A percentile compares a stretch with the other conserved stretches of the same genome.
Conservation (phyloP, 2,329 filamentous ascomycete species). For the Pseudogymnoascus sp. region DNA sequence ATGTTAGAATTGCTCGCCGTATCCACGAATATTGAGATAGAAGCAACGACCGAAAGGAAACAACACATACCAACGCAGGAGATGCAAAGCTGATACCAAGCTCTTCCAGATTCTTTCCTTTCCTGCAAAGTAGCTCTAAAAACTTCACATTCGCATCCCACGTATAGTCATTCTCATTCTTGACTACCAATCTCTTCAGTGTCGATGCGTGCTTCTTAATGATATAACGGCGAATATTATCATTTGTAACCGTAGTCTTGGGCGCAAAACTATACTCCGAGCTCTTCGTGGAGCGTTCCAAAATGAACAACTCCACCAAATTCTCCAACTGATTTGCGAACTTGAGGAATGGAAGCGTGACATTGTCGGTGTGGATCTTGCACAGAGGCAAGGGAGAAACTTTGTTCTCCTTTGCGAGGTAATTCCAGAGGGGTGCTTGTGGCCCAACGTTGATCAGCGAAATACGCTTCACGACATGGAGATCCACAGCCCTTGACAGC, state of each 20-base stretch:
- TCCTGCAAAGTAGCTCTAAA: conserved; percentile 44
- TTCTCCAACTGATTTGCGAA: conserved; percentile 44
- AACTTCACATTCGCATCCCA: conserved; percentile 54
- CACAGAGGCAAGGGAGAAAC: conserved; percentile 42
- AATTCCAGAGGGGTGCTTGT: conserved; percentile 51
- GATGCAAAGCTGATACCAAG: conserved; percentile 45
- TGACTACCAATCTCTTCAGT: conserved; percentile 51
- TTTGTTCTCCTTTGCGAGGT: conserved; percentile 47
- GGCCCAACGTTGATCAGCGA: conserved; percentile 56
- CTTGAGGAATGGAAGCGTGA: conserved; percentile 45
- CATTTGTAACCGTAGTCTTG: conserved; percentile 42
- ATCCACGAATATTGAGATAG: conserved; percentile 6
- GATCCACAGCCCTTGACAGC: conserved; percentile 47
- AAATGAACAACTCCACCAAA: conserved; percentile 50
- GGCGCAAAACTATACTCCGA: conserved; percentile 46
- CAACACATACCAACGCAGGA: conserved; percentile 42
- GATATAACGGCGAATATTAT: conserved; percentile 49
- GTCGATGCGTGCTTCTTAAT: conserved; percentile 49
- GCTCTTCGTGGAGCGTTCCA: conserved; percentile 45
- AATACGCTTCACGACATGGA: conserved; percentile 47
- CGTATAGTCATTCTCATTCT: conserved; percentile 42
- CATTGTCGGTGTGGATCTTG: conserved; percentile 57
- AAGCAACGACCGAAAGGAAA: conserved; percentile 25
- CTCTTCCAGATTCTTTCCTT: conserved; percentile 44
- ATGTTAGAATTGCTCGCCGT: conserved; percentile 9